Evolutionary conservation across 129 eudicot genomes (phyloP).

Genomic region (Flaveria sonorensis): DNA sequence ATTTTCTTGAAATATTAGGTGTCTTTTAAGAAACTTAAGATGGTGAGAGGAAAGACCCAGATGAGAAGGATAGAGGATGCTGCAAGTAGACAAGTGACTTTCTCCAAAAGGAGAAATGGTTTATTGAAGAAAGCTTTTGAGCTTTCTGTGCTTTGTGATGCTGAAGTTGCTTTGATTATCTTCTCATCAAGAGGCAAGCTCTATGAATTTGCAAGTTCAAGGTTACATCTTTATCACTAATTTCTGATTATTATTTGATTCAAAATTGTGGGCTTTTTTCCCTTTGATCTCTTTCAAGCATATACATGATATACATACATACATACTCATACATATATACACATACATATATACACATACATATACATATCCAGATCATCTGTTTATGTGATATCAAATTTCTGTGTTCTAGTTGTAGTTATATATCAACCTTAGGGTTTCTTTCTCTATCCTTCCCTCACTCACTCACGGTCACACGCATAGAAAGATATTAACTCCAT

Average conservation of each 20-base stretch:
- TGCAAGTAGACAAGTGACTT: slow-evolving; percentile 84
- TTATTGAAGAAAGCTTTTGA: slow-evolving; percentile 76
- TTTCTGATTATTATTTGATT: slow-evolving; percentile 16
- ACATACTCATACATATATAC: neutral
- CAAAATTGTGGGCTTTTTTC: slow-evolving; percentile 1
- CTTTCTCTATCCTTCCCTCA: slow-evolving; percentile 1
- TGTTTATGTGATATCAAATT: neutral
- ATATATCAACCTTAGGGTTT: slow-evolving; percentile 3
- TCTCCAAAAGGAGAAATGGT: slow-evolving; percentile 81
- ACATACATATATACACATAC: no score
- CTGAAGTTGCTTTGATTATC: slow-evolving; percentile 76
- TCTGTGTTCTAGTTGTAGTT: slow-evolving; percentile 6
- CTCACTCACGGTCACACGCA: neutral
- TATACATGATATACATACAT: neutral
- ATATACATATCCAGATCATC: neutral
- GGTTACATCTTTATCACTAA: slow-evolving; percentile 44
- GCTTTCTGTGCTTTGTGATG: slow-evolving; percentile 90
- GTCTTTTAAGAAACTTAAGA: slow-evolving; percentile 31
- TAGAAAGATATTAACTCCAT: neutral
- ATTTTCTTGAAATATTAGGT: slow-evolving; percentile 29
- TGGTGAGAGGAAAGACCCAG: slow-evolving; percentile 92
- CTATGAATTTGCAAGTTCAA: slow-evolving; percentile 80
- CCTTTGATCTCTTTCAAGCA: slow-evolving; percentile 16
- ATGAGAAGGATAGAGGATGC: slow-evolving; percentile 91
- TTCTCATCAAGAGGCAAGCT: slow-evolving; percentile 90